Conservation (phyloP, 2,329 filamentous ascomycete genomes). For the Diaporthe ilicicola region DNA sequence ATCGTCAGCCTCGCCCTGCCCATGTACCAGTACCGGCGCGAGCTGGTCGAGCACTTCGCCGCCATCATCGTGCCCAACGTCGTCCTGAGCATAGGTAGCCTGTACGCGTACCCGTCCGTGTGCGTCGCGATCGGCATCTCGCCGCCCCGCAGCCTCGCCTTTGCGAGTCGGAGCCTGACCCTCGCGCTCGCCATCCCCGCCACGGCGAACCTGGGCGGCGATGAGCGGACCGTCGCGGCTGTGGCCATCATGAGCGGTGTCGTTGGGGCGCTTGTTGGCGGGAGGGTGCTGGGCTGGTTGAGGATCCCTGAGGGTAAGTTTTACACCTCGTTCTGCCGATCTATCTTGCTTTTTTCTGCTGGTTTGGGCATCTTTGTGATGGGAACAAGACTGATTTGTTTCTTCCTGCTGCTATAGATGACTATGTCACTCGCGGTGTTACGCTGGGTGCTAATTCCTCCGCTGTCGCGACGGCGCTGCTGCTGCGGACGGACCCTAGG, state of each 20-base stretch:
- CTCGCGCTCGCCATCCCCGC: constrained; percentile 68
- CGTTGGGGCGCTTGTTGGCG: constrained; percentile 64
- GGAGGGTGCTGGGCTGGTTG: constrained; percentile 55
- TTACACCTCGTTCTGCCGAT: neutral
- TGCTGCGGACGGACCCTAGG: constrained; percentile 64
- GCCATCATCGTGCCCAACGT: constrained; percentile 64
- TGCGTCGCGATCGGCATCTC: constrained; percentile 65
- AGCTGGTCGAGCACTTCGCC: constrained; percentile 61
- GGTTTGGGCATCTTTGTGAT: neutral
- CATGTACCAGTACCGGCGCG: constrained; percentile 67
- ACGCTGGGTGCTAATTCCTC: constrained; percentile 68
- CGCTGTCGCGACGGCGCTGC: constrained; percentile 65
- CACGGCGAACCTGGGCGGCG: constrained; percentile 63
- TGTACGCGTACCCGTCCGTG: constrained; percentile 65
- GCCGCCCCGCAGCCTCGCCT: constrained; percentile 60
- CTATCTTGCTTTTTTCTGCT: neutral
- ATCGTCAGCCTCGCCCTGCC: constrained; percentile 68
- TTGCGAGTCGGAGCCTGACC: constrained; percentile 64
- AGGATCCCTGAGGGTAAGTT: constrained; percentile 62
- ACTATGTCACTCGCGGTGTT: constrained; percentile 70
- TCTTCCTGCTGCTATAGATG: constrained; percentile 51
- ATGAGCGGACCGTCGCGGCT: constrained; percentile 63
- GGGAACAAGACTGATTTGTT: neutral
- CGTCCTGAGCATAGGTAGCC: constrained; percentile 57
- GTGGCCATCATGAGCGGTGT: constrained; percentile 68